Conservation (phyloP, 2,329 filamentous ascomycete genomes). For the Fusarium anguioides region DNA sequence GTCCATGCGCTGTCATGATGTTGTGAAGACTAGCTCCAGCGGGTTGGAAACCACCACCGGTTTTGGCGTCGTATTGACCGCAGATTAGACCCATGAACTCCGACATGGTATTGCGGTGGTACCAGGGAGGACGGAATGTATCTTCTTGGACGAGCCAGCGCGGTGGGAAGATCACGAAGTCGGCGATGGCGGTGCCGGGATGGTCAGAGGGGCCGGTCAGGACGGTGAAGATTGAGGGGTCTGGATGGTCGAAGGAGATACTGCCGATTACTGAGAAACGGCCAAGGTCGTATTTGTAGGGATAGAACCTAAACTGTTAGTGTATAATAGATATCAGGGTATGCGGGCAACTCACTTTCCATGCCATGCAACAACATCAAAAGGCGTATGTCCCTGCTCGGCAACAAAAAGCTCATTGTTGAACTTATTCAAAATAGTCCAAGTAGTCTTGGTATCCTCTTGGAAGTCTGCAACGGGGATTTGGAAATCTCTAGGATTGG, state of each 20-base stretch:
- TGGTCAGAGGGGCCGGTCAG: conserved; percentile 70
- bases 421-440: conserved; percentile 71
- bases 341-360: conserved; percentile 71
- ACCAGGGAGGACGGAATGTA: conserved; percentile 79
- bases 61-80: conserved; percentile 71
- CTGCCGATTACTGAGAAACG: conserved; percentile 80
- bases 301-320: conserved; percentile 50
- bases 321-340: rapidly evolving
- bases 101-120: conserved; percentile 75
- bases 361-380: conserved; percentile 85
- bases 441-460: conserved; percentile 63
- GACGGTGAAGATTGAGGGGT: conserved; percentile 82
- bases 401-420: conserved; percentile 69
- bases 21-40: conserved; percentile 73
- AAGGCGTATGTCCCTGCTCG: conserved; percentile 75
- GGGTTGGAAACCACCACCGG: conserved; percentile 66
- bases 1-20: conserved; percentile 75
- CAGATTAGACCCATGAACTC: conserved; percentile 73
- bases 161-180: conserved; percentile 80
- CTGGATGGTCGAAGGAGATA: conserved; percentile 75
- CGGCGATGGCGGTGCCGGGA: conserved; percentile 72
- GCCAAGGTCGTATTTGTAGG: conserved; percentile 84
- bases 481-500: conserved; percentile 80
- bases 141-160: conserved; percentile 76
- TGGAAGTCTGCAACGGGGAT: conserved; percentile 75